These are phyloP conservation scores for Marasmius fiardii DNA, from an alignment of 1,284 basidiomycete genomes.

Conservation along the genomic window DNA sequence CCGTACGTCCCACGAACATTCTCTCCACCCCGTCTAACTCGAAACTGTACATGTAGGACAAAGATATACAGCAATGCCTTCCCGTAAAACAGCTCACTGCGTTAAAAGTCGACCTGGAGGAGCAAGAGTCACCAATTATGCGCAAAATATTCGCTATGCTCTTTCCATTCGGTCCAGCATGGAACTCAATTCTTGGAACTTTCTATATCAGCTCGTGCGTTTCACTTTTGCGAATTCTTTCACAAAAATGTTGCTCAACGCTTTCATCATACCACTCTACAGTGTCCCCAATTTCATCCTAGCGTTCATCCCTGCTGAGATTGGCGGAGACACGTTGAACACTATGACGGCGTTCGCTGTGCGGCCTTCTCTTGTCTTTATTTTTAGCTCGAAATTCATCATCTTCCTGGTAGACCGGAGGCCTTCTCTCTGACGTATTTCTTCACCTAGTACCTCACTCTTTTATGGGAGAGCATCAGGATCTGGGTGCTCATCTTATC, in stretches of 20 bases:
- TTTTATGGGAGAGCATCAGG: conserved; percentile 84
- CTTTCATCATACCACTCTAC: conserved; percentile 16
- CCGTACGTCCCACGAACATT: neutral
- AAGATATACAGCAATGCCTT: conserved; percentile 47
- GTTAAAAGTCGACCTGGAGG: conserved; percentile 59
- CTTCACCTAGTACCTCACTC: conserved; percentile 86
- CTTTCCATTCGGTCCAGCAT: conserved; percentile 85
- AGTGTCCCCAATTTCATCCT: conserved; percentile 91
- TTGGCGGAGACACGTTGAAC: conserved; percentile 79
- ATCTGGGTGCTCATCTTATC: conserved; percentile 63
- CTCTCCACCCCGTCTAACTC: neutral
- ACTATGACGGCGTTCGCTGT: conserved; percentile 89
- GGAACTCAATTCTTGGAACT: conserved; percentile 84
- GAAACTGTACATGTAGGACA: conserved; percentile 31
- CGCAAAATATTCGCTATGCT: conserved; percentile 73
- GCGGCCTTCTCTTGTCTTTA: conserved; percentile 12
- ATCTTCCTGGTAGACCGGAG: conserved; percentile 62
- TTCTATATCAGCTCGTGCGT: conserved; percentile 93
- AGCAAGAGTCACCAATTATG: conserved; percentile 66
- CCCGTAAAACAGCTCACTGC: conserved; percentile 55
- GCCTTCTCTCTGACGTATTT: conserved; percentile 87
- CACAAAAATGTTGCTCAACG: conserved; percentile 8
- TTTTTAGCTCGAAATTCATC: conserved; percentile 8
- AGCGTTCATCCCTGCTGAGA: conserved; percentile 84
- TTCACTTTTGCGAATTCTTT: neutral